phyloP scores from a whole-genome alignment of 257 asterid genomes.

The Forsythia viridissima region DNA sequence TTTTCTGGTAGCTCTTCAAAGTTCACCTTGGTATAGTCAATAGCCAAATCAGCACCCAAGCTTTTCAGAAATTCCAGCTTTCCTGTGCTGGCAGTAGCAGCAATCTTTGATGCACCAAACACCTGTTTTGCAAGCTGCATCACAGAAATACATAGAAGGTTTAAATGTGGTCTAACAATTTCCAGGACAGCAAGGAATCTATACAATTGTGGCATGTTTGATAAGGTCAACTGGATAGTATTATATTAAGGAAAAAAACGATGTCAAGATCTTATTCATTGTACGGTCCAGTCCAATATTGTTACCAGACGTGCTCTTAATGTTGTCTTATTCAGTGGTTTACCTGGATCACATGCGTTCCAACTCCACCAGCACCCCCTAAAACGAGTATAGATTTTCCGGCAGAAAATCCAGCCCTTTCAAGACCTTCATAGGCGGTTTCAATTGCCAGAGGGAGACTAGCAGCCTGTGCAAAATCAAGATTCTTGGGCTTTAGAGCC shows the following conservation, averaged over 20 bases:
- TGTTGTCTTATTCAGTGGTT: not conserved
- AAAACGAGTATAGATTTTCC: conserved; percentile 86
- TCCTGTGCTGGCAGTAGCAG: conserved; percentile 76
- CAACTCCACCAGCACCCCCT: conserved; percentile 99
- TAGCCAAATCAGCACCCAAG: conserved; percentile 80
- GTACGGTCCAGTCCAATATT: not conserved
- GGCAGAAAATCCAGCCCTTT: conserved; percentile 61
- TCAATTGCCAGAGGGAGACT: conserved; percentile 80
- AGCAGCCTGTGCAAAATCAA: conserved; percentile 86
- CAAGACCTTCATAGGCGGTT: conserved; percentile 88
- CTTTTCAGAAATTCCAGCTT: conserved; percentile 69
- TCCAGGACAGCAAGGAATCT: not conserved
- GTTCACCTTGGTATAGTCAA: conserved; percentile 83
- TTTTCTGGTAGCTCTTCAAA: conserved; percentile 71
- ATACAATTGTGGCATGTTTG: not conserved
- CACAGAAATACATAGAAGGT: not conserved
- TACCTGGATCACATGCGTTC: conserved; percentile 88
- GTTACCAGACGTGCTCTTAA: not conserved
- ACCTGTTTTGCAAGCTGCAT: conserved; percentile 82
- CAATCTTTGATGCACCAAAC: conserved; percentile 89
- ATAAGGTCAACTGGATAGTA: not conserved
- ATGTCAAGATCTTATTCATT: not conserved
- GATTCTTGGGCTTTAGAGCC: conserved; percentile 74
- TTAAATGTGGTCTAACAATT: not conserved
- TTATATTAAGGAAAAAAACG: not conserved